These are phyloP conservation scores for Magnusiomyces paraingens DNA, from an alignment of 1,139 yeast genomes.

Conservation along the genomic window DNA sequence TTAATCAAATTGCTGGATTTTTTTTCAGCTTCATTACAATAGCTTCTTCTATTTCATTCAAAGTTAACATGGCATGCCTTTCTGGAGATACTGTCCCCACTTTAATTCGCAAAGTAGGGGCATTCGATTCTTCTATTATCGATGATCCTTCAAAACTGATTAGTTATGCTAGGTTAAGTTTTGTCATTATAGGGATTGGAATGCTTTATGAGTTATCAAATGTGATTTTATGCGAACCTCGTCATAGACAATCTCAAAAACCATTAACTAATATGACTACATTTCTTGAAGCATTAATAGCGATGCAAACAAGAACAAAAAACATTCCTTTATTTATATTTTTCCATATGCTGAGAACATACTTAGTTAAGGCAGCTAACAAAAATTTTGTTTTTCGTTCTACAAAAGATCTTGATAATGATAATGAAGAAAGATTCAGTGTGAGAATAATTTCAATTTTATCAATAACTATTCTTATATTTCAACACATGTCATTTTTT, in stretches of 20 bases:
- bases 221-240: slow-evolving; percentile 17
- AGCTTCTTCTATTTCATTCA: slow-evolving; percentile 47
- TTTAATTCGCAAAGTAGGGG: slow-evolving; percentile 29
- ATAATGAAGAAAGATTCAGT: slow-evolving; percentile 12
- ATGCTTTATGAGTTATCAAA: slow-evolving; percentile 25
- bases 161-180: slow-evolving; percentile 29
- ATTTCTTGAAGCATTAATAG: slow-evolving; percentile 46
- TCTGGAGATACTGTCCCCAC: slow-evolving; percentile 49
- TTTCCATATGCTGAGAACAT: slow-evolving; percentile 35
- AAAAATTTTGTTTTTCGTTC: slow-evolving; percentile 19
- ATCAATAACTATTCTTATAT: slow-evolving; percentile 29
- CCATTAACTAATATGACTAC: slow-evolving; percentile 36
- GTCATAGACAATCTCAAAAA: not conserved
- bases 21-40: slow-evolving; percentile 38
- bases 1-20: slow-evolving; percentile 34
- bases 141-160: slow-evolving; percentile 22
- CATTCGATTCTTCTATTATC: slow-evolving; percentile 22
- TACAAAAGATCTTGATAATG: slow-evolving; percentile 10
- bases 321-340: slow-evolving; percentile 66
- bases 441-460: slow-evolving; percentile 20
- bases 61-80: slow-evolving; percentile 47
- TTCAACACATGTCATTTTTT: slow-evolving; percentile 76
- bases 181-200: slow-evolving; percentile 27
- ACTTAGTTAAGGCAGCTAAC: slow-evolving; percentile 20
- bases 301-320: slow-evolving; percentile 62